phyloP scores from a whole-genome alignment of 371 early-diverging fungal species.

The Quaeritorhiza haematococci region DNA sequence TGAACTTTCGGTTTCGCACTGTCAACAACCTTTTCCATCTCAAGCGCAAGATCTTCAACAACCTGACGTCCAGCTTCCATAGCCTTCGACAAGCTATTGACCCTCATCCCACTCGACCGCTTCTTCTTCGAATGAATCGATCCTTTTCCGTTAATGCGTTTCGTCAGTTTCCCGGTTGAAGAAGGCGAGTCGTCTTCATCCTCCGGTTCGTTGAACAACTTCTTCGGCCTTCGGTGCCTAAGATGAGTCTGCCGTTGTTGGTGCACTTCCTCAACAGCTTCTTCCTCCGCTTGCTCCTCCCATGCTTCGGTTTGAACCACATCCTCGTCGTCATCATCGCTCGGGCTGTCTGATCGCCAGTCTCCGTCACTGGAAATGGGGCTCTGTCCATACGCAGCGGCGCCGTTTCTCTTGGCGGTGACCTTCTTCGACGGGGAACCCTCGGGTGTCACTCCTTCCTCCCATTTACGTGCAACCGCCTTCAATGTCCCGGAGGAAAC shows the following conservation, averaged over 20 bases:
- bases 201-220: too few relatives aligned
- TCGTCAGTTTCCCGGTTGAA: not conserved
- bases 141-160: not conserved
- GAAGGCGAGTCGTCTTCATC: not conserved
- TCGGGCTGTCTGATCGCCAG: not conserved
- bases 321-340: not conserved
- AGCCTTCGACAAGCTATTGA: constrained; percentile 9
- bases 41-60: too few relatives aligned
- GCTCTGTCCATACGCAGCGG: not conserved
- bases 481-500: too few relatives aligned
- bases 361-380: not conserved
- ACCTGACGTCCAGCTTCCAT: not conserved
- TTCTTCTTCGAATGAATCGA: not conserved
- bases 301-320: not conserved
- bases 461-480: too few relatives aligned
- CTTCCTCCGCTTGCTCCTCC: not conserved
- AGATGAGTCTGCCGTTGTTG: not conserved
- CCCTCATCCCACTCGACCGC: not conserved
- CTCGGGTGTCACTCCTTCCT: too few relatives aligned
- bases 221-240: too few relatives aligned
- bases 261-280: constrained; percentile 13
- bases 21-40: constrained; percentile 31
- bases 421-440: too few relatives aligned
- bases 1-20: constrained; percentile 28
- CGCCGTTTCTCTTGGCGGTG: not conserved